A percentile compares a stretch with the other conserved stretches of the same genome.
Evolutionary conservation across 768 basidiomycete genomes (phyloP).

Genomic region (Candolleomyces aberdarensis): DNA sequence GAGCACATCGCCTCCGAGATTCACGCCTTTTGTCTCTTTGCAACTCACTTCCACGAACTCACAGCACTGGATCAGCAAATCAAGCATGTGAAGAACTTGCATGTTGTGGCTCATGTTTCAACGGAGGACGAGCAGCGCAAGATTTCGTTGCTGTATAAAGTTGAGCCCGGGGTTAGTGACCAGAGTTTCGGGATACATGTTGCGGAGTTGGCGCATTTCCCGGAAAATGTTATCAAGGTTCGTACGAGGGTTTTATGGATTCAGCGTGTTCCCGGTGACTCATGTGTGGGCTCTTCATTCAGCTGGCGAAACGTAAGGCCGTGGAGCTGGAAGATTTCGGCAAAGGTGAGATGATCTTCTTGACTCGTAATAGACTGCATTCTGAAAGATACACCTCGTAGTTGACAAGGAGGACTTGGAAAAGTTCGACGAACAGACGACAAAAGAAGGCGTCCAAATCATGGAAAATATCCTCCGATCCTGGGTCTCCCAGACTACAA

Average conservation of each 20-base stretch:
- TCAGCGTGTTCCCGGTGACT: too few relatives aligned
- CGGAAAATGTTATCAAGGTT: constrained; percentile 85
- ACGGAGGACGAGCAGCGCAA: constrained; percentile 70
- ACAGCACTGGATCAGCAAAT: constrained; percentile 88
- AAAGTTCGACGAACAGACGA: constrained; percentile 53
- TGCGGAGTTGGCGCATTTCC: constrained; percentile 96
- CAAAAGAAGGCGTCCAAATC: constrained; percentile 76
- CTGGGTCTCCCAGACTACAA: constrained; percentile 46
- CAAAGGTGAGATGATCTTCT: constrained; percentile 11
- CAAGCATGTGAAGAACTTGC: constrained; percentile 86
- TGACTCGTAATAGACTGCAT: background rate
- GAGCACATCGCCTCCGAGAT: constrained; percentile 97
- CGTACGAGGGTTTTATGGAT: background rate
- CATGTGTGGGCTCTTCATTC: background rate
- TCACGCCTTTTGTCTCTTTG: constrained; percentile 92
- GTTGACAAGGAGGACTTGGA: constrained; percentile 21
- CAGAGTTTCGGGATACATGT: constrained; percentile 99
- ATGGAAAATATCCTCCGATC: constrained; percentile 73
- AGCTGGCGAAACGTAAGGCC: constrained; percentile 89
- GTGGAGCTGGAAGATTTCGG: constrained; percentile 89
- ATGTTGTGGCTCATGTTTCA: constrained; percentile 93
- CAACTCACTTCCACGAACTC: constrained; percentile 97
- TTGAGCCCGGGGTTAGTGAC: constrained; percentile 89
- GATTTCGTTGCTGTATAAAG: constrained; percentile 92
- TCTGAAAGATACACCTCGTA: background rate